Evolutionary conservation across 2,329 filamentous ascomycete genomes (phyloP), one percentile per base, ranked within the genome.

Genomic region (Fusarium multiceps): DNA sequence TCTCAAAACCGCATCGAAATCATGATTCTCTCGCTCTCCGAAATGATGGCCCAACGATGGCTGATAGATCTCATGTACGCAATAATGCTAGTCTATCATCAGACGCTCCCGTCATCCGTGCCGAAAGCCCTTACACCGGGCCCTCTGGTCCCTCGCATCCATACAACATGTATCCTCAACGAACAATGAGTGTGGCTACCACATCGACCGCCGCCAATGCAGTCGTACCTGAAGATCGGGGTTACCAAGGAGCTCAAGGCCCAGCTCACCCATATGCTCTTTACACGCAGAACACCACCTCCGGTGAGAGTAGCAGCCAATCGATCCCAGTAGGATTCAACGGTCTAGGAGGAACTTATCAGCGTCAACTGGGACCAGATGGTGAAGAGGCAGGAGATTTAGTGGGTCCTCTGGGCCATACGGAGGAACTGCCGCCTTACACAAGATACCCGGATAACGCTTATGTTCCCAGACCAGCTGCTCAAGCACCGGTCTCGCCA

Each of bases 361-460:
- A 91, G 75, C 85, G 92, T 67, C 89, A 91, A 54, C 80, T 93
- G 54, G 92, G 92, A 0, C 91, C 93, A 0, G 92, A 94, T 59
- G 93, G 93, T 55, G 93, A 97, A 80, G 94, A 97, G 73, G 84
- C 88, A n/a, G 93, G 91, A 48, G 94, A 94, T 77, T 88, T 98
- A 56, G 91, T 98, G 54, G 94, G 94, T 2, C 92, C 92, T 1
- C 89, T 97, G 75, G 94, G 94, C 2, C 94, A 98, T 76, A 91
- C 92, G 2, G 95, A 98, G 79, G 93, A 97, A 78, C 83, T 98
- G 20, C 95, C 95, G 14, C 95, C 95, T 1, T 98, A 98, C 77
- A 93, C 93, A 16, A 87, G 93, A 78, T 98, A 97, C 79, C 93
- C 94, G 4, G 92, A 97, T 55, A 91, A 93, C 59, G 83, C 83